Evolutionary conservation across 768 basidiomycete genomes (phyloP).

Genomic region (Galerina marginata): DNA sequence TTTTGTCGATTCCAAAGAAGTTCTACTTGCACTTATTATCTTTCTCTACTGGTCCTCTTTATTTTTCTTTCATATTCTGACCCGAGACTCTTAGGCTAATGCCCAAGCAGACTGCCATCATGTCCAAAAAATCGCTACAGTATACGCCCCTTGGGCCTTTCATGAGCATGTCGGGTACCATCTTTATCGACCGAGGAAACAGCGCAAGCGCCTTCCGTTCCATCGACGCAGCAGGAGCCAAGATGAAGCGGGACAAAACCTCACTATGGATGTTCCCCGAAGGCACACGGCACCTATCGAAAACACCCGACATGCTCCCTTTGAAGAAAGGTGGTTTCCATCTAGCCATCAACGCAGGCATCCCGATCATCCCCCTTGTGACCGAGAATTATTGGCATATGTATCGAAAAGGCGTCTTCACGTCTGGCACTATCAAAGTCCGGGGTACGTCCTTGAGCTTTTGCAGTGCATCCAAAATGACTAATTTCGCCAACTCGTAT

Average conservation of each 20-base stretch:
- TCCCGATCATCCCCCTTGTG: constrained; percentile 92
- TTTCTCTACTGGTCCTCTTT: not conserved
- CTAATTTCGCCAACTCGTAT: constrained; percentile 7
- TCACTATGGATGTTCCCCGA: constrained; percentile 97
- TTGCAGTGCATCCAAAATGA: not conserved
- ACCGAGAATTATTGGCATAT: constrained; percentile 92
- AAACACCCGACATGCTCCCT: constrained; percentile 72
- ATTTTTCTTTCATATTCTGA: constrained; percentile 7
- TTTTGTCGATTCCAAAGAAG: not conserved
- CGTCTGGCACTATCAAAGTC: constrained; percentile 77
- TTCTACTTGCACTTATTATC: not conserved
- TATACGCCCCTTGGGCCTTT: constrained; percentile 91
- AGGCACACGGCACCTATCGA: constrained; percentile 82
- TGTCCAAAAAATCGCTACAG: constrained; percentile 90
- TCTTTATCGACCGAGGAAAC: constrained; percentile 91
- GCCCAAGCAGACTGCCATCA: constrained; percentile 82
- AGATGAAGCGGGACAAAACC: constrained; percentile 71
- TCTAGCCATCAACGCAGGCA: constrained; percentile 86
- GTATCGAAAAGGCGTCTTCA: constrained; percentile 81
- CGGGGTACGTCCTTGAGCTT: constrained; percentile 60
- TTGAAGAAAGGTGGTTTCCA: constrained; percentile 99
- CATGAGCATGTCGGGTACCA: constrained; percentile 86
- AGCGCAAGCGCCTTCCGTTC: constrained; percentile 74
- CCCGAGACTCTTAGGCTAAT: constrained; percentile 61
- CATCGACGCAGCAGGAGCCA: constrained; percentile 75